Evolutionary conservation across 2,329 filamentous ascomycete genomes (phyloP).

Genomic region (Cylindrodendrum hubeiense): DNA sequence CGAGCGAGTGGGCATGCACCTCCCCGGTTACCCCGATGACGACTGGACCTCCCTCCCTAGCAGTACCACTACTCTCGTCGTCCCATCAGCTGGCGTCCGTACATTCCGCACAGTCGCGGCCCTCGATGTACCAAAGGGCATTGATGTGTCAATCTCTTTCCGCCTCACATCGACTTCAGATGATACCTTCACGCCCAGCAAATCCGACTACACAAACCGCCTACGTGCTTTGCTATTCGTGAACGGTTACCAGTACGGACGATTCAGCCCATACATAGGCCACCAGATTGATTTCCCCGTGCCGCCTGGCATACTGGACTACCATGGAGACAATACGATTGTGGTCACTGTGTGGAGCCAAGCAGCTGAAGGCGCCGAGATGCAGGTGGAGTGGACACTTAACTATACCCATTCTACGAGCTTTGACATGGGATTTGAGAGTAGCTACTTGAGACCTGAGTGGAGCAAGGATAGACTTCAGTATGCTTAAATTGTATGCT

Average conservation of each 20-base stretch:
- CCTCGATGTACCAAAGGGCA: conserved; percentile 61
- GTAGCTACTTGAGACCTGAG: conserved; percentile 60
- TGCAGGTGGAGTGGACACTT: conserved; percentile 64
- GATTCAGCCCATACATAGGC: conserved; percentile 71
- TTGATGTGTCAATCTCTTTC: conserved; percentile 70
- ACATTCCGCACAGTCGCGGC: conserved; percentile 67
- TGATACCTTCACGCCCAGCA: conserved; percentile 51
- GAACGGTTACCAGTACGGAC: conserved; percentile 75
- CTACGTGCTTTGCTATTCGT: conserved; percentile 68
- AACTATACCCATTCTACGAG: conserved; percentile 66
- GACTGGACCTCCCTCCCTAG: conserved; percentile 52
- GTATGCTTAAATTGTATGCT: conserved; percentile 47
- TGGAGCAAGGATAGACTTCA: conserved; percentile 58
- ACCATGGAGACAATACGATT: conserved; percentile 69
- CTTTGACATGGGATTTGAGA: conserved; percentile 63
- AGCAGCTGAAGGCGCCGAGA: conserved; percentile 61
- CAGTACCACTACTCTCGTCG: conserved; percentile 52
- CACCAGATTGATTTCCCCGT: conserved; percentile 72
- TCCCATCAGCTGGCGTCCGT: conserved; percentile 63
- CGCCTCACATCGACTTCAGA: conserved; percentile 59
- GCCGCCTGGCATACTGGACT: conserved; percentile 69
- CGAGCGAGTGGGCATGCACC: conserved; percentile 70
- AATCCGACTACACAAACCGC: conserved; percentile 49
- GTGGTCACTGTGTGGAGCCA: conserved; percentile 71
- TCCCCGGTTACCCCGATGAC: conserved; percentile 66